Evolutionary conservation across 805 yeast species (phyloP), one percentile per base, ranked within the genome.

Genomic region (Lipomyces chichibuensis): DNA sequence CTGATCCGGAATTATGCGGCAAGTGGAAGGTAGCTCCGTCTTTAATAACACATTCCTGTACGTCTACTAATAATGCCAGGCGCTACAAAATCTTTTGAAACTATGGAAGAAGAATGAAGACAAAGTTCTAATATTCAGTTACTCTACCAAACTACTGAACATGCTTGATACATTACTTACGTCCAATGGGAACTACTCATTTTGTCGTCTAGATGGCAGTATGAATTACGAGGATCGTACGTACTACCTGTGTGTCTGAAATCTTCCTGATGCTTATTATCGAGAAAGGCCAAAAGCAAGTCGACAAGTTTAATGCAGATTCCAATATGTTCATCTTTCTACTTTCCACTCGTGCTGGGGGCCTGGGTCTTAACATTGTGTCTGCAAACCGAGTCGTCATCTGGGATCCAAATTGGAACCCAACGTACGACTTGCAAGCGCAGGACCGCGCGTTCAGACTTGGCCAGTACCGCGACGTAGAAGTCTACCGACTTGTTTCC

Each of bases 361-460:
- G 71, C 14, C 60, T 66, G 1, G 71, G 71, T 4, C 61, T 68
- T 3, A 68, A 68, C 43, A 64, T 68, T 3, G 69, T 65, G 2
- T 63, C 69, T 2, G 71, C 71, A 8, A 68, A 68, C 37, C 46
- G 69, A 27, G 71, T 66, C 13, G 69, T 68, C 23, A 57, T 68
- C 3, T 68, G 60, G 60, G 69, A 68, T 46, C 63, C 71, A 8
- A 63, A 63, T 53, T 68, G 69, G 71, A 68, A 68, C 33, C 71
- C 71, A n/a, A 57, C 70, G 11, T 65, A 68, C 20, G 71, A 68
- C 29, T 39, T 68, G 27, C 71, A 68, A 55, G 71, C 69, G 3
- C 66, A 66, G 60, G 69, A 68, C 54, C 65, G 71, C 8, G 71
- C 69, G 7, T 68, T 59, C 35, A 20, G 71, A 53, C 23, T 68